These are phyloP conservation scores for Eimeria falciformis DNA, from an alignment of 169 alveolate genomes.

Conservation along the genomic window DNA sequence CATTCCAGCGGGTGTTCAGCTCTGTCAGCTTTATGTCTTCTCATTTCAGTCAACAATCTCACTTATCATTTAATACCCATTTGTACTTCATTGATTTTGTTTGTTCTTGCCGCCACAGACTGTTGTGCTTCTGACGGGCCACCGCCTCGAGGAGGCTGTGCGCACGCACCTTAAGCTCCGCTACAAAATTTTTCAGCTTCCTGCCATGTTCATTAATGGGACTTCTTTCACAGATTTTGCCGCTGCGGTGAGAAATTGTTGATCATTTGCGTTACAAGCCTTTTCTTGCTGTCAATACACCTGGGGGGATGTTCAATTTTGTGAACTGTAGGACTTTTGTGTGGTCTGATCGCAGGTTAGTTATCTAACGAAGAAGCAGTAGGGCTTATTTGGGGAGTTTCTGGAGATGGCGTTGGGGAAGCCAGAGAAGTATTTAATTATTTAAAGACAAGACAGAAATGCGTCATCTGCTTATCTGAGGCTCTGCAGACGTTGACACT, in stretches of 20 bases:
- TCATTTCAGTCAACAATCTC: background rate
- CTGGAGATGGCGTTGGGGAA: background rate
- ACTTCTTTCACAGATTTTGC: background rate
- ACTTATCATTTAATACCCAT: background rate
- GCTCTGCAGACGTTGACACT: too few species aligned
- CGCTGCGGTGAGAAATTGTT: background rate
- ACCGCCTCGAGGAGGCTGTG: background rate
- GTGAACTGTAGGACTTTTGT: background rate
- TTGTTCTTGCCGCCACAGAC: background rate
- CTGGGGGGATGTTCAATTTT: background rate
- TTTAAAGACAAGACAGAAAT: too few species aligned
- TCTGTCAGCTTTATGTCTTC: background rate
- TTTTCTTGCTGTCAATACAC: background rate
- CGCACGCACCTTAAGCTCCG: background rate
- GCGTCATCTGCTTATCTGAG: too few species aligned
- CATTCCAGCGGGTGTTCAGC: background rate
- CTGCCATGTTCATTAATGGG: background rate
- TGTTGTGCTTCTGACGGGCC: conserved; percentile 3
- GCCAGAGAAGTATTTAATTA: too few species aligned
- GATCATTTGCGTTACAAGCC: too few species aligned
- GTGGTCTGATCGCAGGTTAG: background rate
- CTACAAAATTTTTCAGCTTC: background rate
- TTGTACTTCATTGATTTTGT: background rate
- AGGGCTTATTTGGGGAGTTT: background rate
- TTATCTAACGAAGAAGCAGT: background rate